These are phyloP conservation scores for Fragosphaeria purpurea DNA, from an alignment of 2,329 filamentous ascomycete genomes.

Conservation along the genomic window DNA sequence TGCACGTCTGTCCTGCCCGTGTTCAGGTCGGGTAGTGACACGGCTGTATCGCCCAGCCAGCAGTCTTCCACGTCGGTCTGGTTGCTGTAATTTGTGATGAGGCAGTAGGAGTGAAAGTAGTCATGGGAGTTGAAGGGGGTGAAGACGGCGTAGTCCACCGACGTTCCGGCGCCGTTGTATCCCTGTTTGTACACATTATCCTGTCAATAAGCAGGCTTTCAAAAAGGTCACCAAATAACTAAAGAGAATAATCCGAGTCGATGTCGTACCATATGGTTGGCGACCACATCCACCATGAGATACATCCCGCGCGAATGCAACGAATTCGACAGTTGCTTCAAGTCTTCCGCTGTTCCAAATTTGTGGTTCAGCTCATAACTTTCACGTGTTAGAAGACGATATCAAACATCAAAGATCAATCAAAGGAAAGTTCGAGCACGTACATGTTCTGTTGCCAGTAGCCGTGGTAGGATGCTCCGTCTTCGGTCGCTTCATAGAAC, in stretches of 20 bases:
- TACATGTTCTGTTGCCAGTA: conserved; percentile 39
- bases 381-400: too few species aligned
- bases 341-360: conserved; percentile 49
- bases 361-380: conserved; percentile 41
- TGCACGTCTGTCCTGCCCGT: conserved; percentile 33
- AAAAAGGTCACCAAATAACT: not conserved
- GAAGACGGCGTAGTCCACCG: conserved; percentile 26
- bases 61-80: conserved; percentile 39
- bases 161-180: conserved; percentile 27
- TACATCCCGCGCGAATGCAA: conserved; percentile 23
- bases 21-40: conserved; percentile 52
- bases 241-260: not conserved
- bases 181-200: too few species aligned
- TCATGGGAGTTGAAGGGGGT: conserved; percentile 37
- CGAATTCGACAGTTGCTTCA: conserved; percentile 43
- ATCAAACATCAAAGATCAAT: too few species aligned
- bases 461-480: conserved; percentile 36
- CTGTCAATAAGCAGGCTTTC: too few species aligned
- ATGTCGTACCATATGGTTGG: conserved; percentile 39
- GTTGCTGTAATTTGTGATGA: conserved; percentile 39
- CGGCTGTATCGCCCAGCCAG: conserved; percentile 38
- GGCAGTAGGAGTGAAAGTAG: conserved; percentile 53
- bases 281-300: conserved; percentile 40
- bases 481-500: conserved; percentile 23
- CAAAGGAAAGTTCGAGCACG: conserved; percentile 14